A percentile compares a stretch with the other conserved stretches of the same genome.
These are phyloP conservation scores for Golubevia pallescens DNA, from an alignment of 1,284 basidiomycete species.

Conservation along the genomic window DNA sequence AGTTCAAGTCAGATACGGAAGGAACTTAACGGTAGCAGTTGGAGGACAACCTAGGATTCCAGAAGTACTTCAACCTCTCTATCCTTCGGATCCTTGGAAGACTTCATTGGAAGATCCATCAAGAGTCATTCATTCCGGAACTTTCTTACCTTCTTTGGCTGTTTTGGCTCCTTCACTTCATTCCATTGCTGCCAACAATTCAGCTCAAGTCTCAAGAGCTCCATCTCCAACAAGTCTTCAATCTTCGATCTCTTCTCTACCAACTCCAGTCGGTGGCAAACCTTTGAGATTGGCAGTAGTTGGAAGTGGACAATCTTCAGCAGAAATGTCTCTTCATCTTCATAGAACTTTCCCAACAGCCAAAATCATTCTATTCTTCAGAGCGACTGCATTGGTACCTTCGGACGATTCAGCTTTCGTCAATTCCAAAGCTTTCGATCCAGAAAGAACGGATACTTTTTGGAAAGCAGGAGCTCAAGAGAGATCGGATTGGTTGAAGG, in stretches of 20 bases:
- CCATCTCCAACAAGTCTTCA: too few species aligned
- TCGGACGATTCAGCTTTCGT: conserved; percentile 60
- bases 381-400: conserved; percentile 52
- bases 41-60: conserved; percentile 50
- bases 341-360: conserved; percentile 51
- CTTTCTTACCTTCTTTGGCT: conserved; percentile 45
- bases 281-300: conserved; percentile 50
- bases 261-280: conserved; percentile 5
- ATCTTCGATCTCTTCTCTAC: too few species aligned
- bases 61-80: conserved; percentile 26
- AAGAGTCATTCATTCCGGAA: conserved; percentile 49
- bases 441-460: conserved; percentile 53
- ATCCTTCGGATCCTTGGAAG: conserved; percentile 9
- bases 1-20: conserved; percentile 21
- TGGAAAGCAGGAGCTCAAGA: conserved; percentile 39
- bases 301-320: conserved; percentile 57
- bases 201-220: too few species aligned
- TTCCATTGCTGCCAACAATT: conserved; percentile 1
- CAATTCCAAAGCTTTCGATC: conserved; percentile 60
- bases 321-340: conserved; percentile 56
- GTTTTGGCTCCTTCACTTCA: conserved; percentile 35
- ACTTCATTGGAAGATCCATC: conserved; percentile 4
- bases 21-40: conserved; percentile 51
- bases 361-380: conserved; percentile 52
- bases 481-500: conserved; percentile 41